Percentiles rank a stretch among this genome's conserved stretches.
phyloP scores from a whole-genome alignment of 495 filamentous ascomycete genomes.

The Annulohypoxylon bovei region DNA sequence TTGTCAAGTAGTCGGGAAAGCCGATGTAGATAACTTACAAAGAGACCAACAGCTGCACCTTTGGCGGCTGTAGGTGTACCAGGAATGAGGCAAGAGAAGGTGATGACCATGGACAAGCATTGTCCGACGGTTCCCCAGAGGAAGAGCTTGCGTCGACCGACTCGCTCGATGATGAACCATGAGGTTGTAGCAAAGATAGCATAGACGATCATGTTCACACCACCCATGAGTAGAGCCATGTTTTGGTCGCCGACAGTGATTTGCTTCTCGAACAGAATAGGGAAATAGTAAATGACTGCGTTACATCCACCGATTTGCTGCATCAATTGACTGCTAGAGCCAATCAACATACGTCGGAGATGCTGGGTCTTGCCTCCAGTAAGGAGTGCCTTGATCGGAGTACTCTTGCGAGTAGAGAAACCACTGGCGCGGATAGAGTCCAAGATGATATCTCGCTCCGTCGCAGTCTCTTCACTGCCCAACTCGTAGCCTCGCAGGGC shows the following conservation, averaged over 20 bases:
- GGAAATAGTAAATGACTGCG: constrained; percentile 75
- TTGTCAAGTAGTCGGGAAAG: not conserved
- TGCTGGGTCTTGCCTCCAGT: constrained; percentile 69
- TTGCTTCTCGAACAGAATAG: constrained; percentile 51
- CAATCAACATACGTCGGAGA: constrained; percentile 65
- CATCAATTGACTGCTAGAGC: constrained; percentile 69
- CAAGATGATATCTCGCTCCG: constrained; percentile 67
- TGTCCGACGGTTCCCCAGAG: constrained; percentile 71
- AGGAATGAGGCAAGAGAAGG: constrained; percentile 72
- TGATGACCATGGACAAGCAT: constrained; percentile 71
- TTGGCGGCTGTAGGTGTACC: constrained; percentile 50
- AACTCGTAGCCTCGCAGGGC: constrained; percentile 66
- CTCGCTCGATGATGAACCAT: constrained; percentile 78
- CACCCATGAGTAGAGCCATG: constrained; percentile 43
- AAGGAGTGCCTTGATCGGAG: constrained; percentile 60
- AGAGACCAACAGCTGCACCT: constrained; percentile 61
- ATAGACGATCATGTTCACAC: constrained; percentile 66
- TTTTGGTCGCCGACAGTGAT: constrained; percentile 39
- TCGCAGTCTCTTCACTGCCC: constrained; percentile 60
- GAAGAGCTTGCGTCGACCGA: constrained; percentile 69
- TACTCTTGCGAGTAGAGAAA: constrained; percentile 48
- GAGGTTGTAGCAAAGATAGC: constrained; percentile 76
- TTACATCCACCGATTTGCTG: constrained; percentile 78
- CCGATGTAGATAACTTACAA: constrained; percentile 49
- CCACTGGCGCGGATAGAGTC: constrained; percentile 65